Evolutionary conservation across 1,139 yeast genomes (phyloP), one percentile per base, ranked within the genome.

Genomic region (Diutina siamensis): DNA sequence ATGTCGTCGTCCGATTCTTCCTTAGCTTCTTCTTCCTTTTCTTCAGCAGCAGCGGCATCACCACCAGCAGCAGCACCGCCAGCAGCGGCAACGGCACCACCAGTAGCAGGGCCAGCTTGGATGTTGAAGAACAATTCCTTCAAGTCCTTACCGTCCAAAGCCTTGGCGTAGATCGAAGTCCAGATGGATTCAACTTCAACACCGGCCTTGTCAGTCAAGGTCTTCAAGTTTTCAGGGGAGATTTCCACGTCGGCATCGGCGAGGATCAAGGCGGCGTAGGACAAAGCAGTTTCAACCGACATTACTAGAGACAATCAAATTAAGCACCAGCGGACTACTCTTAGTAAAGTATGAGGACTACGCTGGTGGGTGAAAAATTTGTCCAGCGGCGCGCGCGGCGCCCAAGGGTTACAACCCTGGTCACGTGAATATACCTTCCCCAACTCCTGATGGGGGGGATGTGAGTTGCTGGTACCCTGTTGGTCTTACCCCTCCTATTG

Each of bases 211-310:
- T 80, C 73, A 72, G 88, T 72, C 70, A 87, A 71, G 61, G 95
- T 72, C 66, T 76, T 68, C 67, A 92, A 78, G 82, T 88, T 88
- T 72, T 88, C 96, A 63, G 96, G 69, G 63, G 97, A 72, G 81
- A 89, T 79, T 72, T 87, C 97, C 67, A 87, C 76, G 66, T 88
- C 97, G 63, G 96, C 86, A 73, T 89, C 97, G 60, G 97, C 96
- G 74, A 89, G 80, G 78, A 89, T 88, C 74, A 89, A 84, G 69
- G 98, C 94, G 71, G 97, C 97, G 76, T 80, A 80, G 57, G 87
- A 79, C 63, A 80, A 77, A 62, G 84, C 78, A 58, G 85, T 72
- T 80, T 83, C 89, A 65, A 78, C 72, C 66, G 92, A 82, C 87
- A 81, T 81, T 65, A 51, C 64, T 48, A 53, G 53, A 53, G 51